Evolutionary conservation across 495 filamentous ascomycete genomes (phyloP).

Genomic region (Chaetomium fimeti): DNA sequence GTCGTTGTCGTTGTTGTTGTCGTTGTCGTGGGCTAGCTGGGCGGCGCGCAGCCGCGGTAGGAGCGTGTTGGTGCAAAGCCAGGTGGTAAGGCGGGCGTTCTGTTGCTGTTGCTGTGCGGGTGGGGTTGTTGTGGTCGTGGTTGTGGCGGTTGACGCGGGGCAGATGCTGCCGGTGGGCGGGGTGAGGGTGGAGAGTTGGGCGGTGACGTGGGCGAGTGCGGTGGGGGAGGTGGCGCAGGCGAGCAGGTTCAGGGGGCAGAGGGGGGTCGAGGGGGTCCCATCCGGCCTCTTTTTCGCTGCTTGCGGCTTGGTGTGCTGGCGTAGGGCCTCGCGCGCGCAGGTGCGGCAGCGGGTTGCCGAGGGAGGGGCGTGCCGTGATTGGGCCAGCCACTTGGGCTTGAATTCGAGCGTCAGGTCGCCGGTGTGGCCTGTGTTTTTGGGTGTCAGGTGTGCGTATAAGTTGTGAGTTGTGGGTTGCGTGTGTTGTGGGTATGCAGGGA

Average conservation of each 20-base stretch:
- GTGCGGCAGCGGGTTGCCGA: slow-evolving; percentile 72
- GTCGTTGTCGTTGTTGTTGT: slow-evolving; percentile 40
- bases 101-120: slow-evolving; percentile 1
- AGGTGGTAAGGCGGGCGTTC: slow-evolving; percentile 22
- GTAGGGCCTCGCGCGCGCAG: slow-evolving; percentile 69
- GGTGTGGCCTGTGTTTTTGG: slow-evolving; percentile 24
- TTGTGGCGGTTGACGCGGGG: neutral
- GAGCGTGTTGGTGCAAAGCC: slow-evolving; percentile 37
- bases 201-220: slow-evolving; percentile 13
- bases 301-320: slow-evolving; percentile 19
- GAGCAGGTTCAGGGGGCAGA: slow-evolving; percentile 35
- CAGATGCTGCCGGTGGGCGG: neutral
- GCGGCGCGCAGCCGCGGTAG: slow-evolving; percentile 48
- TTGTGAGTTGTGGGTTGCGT: neutral
- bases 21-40: slow-evolving; percentile 52
- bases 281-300: neutral
- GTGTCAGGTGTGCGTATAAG: neutral
- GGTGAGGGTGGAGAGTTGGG: slow-evolving; percentile 4
- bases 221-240: neutral
- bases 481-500: no score
- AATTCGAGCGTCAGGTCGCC: slow-evolving; percentile 65
- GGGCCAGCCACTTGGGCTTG: slow-evolving; percentile 92
- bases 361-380: slow-evolving; percentile 73
- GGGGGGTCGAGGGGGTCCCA: slow-evolving; percentile 17
- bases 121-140: neutral